Conservation (phyloP, 257 asterid species). For the Eucommia ulmoides region DNA sequence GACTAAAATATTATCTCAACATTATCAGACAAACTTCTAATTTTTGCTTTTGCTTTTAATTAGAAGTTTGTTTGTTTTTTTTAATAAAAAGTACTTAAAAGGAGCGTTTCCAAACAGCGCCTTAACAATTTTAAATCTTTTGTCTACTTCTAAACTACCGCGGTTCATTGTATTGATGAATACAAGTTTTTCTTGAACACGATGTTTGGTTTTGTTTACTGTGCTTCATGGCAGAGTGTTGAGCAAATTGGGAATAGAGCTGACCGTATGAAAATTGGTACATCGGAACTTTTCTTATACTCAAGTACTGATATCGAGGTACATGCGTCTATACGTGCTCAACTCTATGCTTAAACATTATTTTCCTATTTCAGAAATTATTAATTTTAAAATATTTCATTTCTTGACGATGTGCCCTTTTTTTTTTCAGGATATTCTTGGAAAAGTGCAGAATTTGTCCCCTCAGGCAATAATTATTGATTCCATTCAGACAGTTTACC, state of each 20-base stretch:
- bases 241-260: slow-evolving; percentile 95
- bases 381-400: background rate
- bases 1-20: too few relatives aligned
- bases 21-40: too few relatives aligned
- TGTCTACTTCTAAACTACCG: too few relatives aligned
- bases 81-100: too few relatives aligned
- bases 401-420: background rate
- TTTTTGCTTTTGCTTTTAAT: too few relatives aligned
- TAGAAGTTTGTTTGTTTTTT: too few relatives aligned
- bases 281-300: slow-evolving; percentile 53
- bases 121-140: too few relatives aligned
- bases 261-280: slow-evolving; percentile 57
- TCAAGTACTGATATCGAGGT: slow-evolving; percentile 95
- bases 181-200: too few relatives aligned
- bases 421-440: slow-evolving; percentile 68
- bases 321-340: slow-evolving; percentile 13
- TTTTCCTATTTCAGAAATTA: background rate
- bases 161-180: too few relatives aligned
- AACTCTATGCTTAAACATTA: slow-evolving; percentile 1
- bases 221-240: slow-evolving; percentile 53
- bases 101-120: too few relatives aligned
- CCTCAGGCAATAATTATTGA: slow-evolving; percentile 66
- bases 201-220: too few relatives aligned
- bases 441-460: slow-evolving; percentile 50
- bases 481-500: slow-evolving; percentile 92